Conservation (phyloP, 495 filamentous ascomycete species). For the Neohortaea acidophila region DNA sequence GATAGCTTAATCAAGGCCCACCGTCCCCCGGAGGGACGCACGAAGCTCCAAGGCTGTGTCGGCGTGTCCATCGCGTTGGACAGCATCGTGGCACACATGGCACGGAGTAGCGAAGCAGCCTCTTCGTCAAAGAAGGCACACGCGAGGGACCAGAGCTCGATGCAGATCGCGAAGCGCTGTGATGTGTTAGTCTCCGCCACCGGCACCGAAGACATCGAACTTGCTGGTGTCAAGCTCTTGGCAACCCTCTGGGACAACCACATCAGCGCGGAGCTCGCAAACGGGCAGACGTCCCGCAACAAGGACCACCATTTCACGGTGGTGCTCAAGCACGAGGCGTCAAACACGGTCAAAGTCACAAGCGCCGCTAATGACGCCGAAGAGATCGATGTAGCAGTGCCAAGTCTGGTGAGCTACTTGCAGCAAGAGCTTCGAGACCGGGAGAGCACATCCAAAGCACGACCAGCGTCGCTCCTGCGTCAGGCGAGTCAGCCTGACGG, state of each 20-base stretch:
- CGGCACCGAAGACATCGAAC: slow-evolving; percentile 59
- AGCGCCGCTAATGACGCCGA: slow-evolving; percentile 66
- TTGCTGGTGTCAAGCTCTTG: slow-evolving; percentile 56
- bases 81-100: slow-evolving; percentile 51
- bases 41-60: slow-evolving; percentile 52
- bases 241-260: slow-evolving; percentile 67
- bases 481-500: slow-evolving; percentile 26
- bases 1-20: slow-evolving; percentile 68
- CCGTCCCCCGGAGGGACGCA: slow-evolving; percentile 31
- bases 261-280: slow-evolving; percentile 80
- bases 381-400: slow-evolving; percentile 59
- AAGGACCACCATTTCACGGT: slow-evolving; percentile 80
- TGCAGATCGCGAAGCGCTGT: slow-evolving; percentile 37
- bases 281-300: slow-evolving; percentile 33
- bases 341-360: slow-evolving; percentile 24
- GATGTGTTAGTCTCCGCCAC: slow-evolving; percentile 84
- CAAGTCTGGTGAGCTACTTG: slow-evolving; percentile 67
- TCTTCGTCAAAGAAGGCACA: slow-evolving; percentile 31
- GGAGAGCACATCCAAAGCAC: slow-evolving; percentile 2
- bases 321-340: slow-evolving; percentile 64
- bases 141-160: slow-evolving; percentile 43
- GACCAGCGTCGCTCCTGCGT: slow-evolving; percentile 11
- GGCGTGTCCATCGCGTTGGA: slow-evolving; percentile 90
- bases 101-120: slow-evolving; percentile 37
- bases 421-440: slow-evolving; percentile 70